Percentiles rank a stretch among this genome's conserved stretches.
Conservation (phyloP, 257 asterid genomes). For the Nicotiana sylvestris region DNA sequence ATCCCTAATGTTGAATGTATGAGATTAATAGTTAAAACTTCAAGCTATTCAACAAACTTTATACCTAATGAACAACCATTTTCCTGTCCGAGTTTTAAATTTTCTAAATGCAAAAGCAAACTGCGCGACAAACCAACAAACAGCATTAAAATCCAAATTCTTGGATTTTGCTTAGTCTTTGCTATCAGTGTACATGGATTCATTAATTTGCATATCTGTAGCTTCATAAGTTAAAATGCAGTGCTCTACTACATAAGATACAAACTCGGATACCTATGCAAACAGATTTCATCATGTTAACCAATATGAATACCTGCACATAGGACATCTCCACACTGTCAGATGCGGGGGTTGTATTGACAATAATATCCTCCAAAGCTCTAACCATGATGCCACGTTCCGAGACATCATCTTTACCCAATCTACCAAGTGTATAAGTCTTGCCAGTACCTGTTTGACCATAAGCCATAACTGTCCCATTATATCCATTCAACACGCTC, state of each 20-base stretch:
- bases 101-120: not conserved
- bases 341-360: constrained; percentile 41
- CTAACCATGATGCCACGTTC: constrained; percentile 95
- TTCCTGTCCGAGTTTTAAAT: not conserved
- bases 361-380: constrained; percentile 75
- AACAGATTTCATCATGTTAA: not conserved
- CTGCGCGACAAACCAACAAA: not conserved
- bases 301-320: constrained; percentile 56
- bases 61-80: not conserved
- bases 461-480: constrained; percentile 89
- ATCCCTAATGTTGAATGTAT: not conserved
- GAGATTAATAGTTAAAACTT: not conserved
- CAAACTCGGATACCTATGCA: not conserved
- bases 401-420: constrained; percentile 68
- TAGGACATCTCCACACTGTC: constrained; percentile 71
- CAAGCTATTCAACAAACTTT: not conserved
- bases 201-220: not conserved
- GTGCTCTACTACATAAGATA: not conserved
- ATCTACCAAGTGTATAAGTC: constrained; percentile 76
- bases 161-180: not conserved
- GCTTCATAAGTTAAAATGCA: not conserved
- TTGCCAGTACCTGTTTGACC: constrained; percentile 97
- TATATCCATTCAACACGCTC: constrained; percentile 90
- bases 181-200: not conserved
- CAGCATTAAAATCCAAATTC: not conserved